Evolutionary conservation across 768 basidiomycete genomes (phyloP).

Genomic region (Naganishia vaughanmartiniae): DNA sequence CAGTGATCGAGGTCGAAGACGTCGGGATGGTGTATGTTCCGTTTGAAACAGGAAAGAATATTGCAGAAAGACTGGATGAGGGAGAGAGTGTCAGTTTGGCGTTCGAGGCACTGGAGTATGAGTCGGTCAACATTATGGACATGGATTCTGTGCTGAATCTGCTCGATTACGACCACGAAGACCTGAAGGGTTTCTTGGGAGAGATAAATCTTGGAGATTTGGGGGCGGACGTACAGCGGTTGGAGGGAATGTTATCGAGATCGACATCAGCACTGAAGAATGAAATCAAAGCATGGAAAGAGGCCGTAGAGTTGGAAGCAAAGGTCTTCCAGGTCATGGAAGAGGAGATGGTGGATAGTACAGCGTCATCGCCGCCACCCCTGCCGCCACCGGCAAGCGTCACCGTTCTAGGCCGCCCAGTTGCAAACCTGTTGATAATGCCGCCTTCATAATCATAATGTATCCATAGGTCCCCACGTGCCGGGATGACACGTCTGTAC

Average conservation of each 20-base stretch:
- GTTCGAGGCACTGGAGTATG: constrained; percentile 4
- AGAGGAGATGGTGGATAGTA: not conserved
- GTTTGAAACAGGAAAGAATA: constrained; percentile 2
- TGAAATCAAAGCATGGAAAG: not conserved
- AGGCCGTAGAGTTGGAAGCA: not conserved
- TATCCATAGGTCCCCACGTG: constrained; percentile 1
- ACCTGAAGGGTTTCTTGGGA: constrained; percentile 15
- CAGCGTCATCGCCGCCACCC: not conserved
- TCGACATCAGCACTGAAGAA: not conserved
- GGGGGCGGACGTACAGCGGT: not conserved
- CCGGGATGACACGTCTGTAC: not conserved
- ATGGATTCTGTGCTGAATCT: not conserved
- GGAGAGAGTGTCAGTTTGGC: constrained; percentile 4
- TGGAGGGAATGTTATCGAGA: constrained; percentile 5
- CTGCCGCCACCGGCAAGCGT: not conserved
- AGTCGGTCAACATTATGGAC: not conserved
- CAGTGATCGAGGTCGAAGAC: constrained; percentile 24
- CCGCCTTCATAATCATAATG: not conserved
- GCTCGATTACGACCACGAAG: not conserved
- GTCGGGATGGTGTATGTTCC: constrained; percentile 41
- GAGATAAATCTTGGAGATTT: not conserved
- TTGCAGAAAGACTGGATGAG: not conserved
- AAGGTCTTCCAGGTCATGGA: not conserved
- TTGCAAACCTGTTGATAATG: constrained; percentile 12
- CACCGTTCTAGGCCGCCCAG: not conserved